These are phyloP conservation scores for Sindora glabra DNA, from an alignment of 306 rosid genomes.

Conservation along the genomic window DNA sequence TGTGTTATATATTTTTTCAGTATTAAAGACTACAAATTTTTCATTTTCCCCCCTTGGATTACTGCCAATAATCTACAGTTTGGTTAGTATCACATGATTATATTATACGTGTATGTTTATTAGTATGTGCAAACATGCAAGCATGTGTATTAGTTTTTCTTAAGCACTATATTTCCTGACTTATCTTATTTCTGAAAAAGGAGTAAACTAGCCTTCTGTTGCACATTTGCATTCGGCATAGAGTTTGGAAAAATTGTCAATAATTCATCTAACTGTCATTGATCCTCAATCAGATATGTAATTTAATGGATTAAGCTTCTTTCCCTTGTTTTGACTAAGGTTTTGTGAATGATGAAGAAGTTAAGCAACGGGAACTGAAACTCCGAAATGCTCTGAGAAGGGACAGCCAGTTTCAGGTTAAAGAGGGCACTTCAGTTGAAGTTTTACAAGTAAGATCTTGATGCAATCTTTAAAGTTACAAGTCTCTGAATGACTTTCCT, in stretches of 20 bases:
- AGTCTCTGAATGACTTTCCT: neutral
- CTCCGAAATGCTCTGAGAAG: conserved; percentile 52
- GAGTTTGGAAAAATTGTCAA: neutral
- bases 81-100: neutral
- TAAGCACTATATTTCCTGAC: too few species aligned
- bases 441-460: conserved; percentile 66
- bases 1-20: conserved; percentile 9
- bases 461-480: conserved; percentile 12
- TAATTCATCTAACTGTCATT: neutral
- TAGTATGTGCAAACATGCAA: too few species aligned
- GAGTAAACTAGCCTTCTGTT: neutral
- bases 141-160: too few species aligned
- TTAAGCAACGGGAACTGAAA: conserved; percentile 53
- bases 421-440: conserved; percentile 55
- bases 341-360: conserved; percentile 63
- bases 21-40: neutral
- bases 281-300: neutral
- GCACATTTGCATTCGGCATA: neutral
- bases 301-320: neutral
- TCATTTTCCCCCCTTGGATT: neutral
- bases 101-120: neutral
- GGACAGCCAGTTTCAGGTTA: conserved; percentile 50
- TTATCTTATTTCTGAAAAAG: too few species aligned
- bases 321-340: conserved; percentile 36
- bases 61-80: neutral